These are phyloP conservation scores for Boletus pseudopeckii DNA, from an alignment of 768 basidiomycete genomes.

Conservation along the genomic window DNA sequence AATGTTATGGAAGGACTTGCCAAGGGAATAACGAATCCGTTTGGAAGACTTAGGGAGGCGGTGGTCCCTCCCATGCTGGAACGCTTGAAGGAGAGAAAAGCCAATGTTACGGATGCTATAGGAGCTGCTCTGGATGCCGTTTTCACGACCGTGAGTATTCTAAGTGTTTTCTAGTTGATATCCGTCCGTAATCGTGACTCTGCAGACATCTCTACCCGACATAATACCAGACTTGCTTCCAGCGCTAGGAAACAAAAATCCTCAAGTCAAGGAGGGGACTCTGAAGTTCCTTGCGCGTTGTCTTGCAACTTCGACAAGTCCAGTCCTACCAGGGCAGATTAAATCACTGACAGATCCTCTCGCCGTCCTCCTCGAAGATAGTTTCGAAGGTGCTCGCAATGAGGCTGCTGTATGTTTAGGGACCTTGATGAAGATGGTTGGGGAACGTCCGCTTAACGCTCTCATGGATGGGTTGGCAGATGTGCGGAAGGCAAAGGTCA, in stretches of 20 bases:
- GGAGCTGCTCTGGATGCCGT: constrained; percentile 86
- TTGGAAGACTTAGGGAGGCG: constrained; percentile 68
- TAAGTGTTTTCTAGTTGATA: constrained; percentile 1
- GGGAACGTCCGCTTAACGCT: constrained; percentile 86
- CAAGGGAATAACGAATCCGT: constrained; percentile 70
- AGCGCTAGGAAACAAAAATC: constrained; percentile 85
- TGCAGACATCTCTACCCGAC: constrained; percentile 74
- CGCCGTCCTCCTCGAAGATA: constrained; percentile 76
- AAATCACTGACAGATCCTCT: constrained; percentile 80
- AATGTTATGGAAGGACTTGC: constrained; percentile 83
- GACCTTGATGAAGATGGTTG: constrained; percentile 93
- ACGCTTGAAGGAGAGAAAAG: constrained; percentile 91
- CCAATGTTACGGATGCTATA: constrained; percentile 84
- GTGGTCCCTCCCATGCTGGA: constrained; percentile 80
- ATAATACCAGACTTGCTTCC: constrained; percentile 79
- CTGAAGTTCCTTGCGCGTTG: constrained; percentile 82
- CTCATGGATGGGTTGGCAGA: constrained; percentile 84
- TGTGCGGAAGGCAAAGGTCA: constrained; percentile 86
- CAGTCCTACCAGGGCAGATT: constrained; percentile 72
- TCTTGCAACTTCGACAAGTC: constrained; percentile 63
- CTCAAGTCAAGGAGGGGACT: constrained; percentile 92
- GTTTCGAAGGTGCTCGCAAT: constrained; percentile 82
- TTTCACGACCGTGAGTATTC: constrained; percentile 66
- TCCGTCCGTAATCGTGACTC: constrained; percentile 1
- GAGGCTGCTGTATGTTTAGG: constrained; percentile 90